These are phyloP conservation scores for Pistacia integerrima DNA, from an alignment of 345 rosid species.

Conservation along the genomic window DNA sequence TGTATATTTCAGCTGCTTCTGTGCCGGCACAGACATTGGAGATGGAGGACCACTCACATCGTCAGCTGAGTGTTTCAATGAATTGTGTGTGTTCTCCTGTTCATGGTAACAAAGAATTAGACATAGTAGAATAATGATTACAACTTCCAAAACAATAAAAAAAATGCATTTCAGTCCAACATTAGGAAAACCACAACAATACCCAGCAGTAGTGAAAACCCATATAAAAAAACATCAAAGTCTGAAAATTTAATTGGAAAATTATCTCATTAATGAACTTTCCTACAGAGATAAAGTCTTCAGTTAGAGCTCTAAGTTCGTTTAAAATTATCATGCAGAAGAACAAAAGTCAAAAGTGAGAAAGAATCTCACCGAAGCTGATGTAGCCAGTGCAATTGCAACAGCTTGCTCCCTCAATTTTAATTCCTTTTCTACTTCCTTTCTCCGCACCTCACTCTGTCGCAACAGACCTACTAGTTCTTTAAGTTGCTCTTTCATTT, in stretches of 20 bases:
- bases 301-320: background rate
- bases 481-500: conserved; percentile 90
- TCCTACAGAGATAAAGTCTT: background rate
- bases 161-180: background rate
- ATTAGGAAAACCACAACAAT: background rate
- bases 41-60: conserved; percentile 62
- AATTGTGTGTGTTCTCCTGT: conserved; percentile 62
- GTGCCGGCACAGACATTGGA: conserved; percentile 81
- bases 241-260: background rate
- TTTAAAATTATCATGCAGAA: conserved; percentile 8
- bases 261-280: background rate
- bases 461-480: conserved; percentile 76
- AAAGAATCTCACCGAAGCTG: conserved; percentile 54
- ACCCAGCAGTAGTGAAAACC: background rate
- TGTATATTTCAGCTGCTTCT: conserved; percentile 87
- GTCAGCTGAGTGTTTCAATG: conserved; percentile 61
- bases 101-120: conserved; percentile 27
- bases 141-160: background rate
- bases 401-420: conserved; percentile 76
- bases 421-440: conserved; percentile 84
- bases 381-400: conserved; percentile 60
- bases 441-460: conserved; percentile 78
- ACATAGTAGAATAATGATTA: background rate
- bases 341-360: conserved; percentile 2
- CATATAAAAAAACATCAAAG: background rate